A percentile compares a stretch with the other conserved stretches of the same genome.
phyloP scores from a whole-genome alignment of 2,329 filamentous ascomycete species.

The Trichoderma endophyticum region DNA sequence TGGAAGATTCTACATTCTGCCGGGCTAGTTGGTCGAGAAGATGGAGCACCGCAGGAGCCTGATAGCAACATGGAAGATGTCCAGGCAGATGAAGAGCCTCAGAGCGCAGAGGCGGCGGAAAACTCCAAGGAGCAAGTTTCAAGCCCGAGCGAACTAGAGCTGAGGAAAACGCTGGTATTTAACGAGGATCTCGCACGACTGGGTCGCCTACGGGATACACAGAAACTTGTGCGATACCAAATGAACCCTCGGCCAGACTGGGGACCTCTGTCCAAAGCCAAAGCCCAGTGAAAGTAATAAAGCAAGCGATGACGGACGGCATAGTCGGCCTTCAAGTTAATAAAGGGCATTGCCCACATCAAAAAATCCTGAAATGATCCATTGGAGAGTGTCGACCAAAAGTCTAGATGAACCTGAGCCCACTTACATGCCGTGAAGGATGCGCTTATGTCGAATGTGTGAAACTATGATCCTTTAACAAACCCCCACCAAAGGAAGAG shows the following conservation, averaged over 20 bases:
- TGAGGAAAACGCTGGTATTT: slow-evolving; percentile 64
- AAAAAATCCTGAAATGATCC: slow-evolving; percentile 15
- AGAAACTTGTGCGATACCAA: slow-evolving; percentile 81
- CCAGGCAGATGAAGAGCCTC: slow-evolving; percentile 23
- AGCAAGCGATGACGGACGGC: not conserved
- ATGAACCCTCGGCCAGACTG: slow-evolving; percentile 87
- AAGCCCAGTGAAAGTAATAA: slow-evolving; percentile 52
- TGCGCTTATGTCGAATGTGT: not conserved
- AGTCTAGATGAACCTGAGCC: not conserved
- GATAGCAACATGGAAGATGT: slow-evolving; percentile 42
- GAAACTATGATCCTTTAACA: not conserved
- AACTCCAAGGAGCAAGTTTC: slow-evolving; percentile 24
- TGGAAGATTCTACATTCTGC: slow-evolving; percentile 60
- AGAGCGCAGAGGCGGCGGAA: slow-evolving; percentile 21
- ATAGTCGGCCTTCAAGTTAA: not conserved
- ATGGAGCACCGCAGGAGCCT: slow-evolving; percentile 23
- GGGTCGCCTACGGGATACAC: slow-evolving; percentile 64
- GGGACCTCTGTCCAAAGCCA: slow-evolving; percentile 73
- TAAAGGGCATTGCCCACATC: slow-evolving; percentile 23
- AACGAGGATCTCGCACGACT: slow-evolving; percentile 74
- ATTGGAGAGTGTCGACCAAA: not conserved
- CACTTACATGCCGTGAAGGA: not conserved
- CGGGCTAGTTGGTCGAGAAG: slow-evolving; percentile 36
- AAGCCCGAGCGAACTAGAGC: slow-evolving; percentile 31
- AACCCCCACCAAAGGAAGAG: slow-evolving; percentile 2